These are phyloP conservation scores for Penicillium sp. DNA, from an alignment of 2,329 filamentous ascomycete species.

Conservation along the genomic window DNA sequence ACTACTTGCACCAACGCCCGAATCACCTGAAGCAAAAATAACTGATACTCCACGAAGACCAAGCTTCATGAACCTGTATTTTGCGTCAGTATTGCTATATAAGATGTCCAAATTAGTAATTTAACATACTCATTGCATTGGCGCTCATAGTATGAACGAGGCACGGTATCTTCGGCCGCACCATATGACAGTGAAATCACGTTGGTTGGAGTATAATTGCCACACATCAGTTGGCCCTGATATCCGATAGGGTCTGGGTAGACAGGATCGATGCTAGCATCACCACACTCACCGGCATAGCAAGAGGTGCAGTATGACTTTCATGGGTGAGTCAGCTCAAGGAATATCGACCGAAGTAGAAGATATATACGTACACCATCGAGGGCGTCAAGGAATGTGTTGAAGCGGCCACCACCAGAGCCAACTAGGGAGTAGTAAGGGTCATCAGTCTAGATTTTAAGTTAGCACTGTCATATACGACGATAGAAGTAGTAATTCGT, in stretches of 20 bases:
- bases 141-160: constrained; percentile 50
- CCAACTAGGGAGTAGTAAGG: constrained; percentile 33
- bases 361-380: constrained; percentile 36
- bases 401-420: constrained; percentile 31
- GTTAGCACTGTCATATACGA: not conserved
- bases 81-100: not conserved
- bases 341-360: not conserved
- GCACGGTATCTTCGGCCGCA: constrained; percentile 51
- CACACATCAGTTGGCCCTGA: constrained; percentile 39
- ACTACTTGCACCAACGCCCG: constrained; percentile 17
- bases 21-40: constrained; percentile 28
- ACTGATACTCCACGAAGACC: constrained; percentile 34
- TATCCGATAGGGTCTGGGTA: constrained; percentile 50
- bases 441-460: constrained; percentile 38
- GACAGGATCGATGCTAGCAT: constrained; percentile 48
- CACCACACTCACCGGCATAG: constrained; percentile 49
- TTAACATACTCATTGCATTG: constrained; percentile 36
- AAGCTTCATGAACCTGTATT: constrained; percentile 27
- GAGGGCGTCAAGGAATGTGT: constrained; percentile 51
- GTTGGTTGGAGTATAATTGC: constrained; percentile 46
- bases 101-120: not conserved
- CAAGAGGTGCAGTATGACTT: constrained; percentile 51
- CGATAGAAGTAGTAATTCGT: not conserved
- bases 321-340: not conserved
- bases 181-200: constrained; percentile 58